A percentile compares a stretch with the other conserved stretches of the same genome.
Conservation (phyloP, 2,329 filamentous ascomycete genomes). For the Thyridium curvatum region DNA sequence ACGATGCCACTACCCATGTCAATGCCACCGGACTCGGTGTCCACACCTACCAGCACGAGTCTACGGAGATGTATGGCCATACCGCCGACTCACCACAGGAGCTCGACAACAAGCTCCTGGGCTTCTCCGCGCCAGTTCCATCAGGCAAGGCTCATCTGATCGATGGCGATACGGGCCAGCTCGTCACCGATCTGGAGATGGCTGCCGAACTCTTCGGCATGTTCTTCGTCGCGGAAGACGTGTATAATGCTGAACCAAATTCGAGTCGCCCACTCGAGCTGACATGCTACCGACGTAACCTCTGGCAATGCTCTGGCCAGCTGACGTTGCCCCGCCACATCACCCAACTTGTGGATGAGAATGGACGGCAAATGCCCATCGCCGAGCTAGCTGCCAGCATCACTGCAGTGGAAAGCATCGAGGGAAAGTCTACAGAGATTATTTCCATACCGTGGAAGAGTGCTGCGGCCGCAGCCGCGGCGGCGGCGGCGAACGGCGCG, state of each 20-base stretch:
- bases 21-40: conserved; percentile 17
- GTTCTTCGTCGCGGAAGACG: conserved; percentile 82
- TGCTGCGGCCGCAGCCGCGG: conserved; percentile 26
- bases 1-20: conserved; percentile 30
- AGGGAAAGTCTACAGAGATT: conserved; percentile 86
- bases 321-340: conserved; percentile 71
- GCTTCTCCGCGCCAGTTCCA: conserved; percentile 57
- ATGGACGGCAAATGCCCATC: conserved; percentile 71
- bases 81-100: conserved; percentile 39
- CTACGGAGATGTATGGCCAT: conserved; percentile 22
- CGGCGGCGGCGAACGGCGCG: conserved; percentile 15
- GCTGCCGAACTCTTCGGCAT: conserved; percentile 76
- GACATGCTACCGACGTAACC: conserved; percentile 89
- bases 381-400: conserved; percentile 76
- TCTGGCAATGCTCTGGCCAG: conserved; percentile 91
- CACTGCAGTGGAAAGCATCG: conserved; percentile 83
- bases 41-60: conserved; percentile 4
- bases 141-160: conserved; percentile 52
- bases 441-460: conserved; percentile 97
- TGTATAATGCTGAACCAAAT: conserved; percentile 55
- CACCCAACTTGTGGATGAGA: conserved; percentile 63
- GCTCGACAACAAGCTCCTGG: conserved; percentile 65
- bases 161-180: conserved; percentile 54
- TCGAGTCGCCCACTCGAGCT: conserved; percentile 62
- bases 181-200: conserved; percentile 55